Base-by-base conservation (phyloP, 441 rosid species). In the Mallotus japonicus region DNA sequence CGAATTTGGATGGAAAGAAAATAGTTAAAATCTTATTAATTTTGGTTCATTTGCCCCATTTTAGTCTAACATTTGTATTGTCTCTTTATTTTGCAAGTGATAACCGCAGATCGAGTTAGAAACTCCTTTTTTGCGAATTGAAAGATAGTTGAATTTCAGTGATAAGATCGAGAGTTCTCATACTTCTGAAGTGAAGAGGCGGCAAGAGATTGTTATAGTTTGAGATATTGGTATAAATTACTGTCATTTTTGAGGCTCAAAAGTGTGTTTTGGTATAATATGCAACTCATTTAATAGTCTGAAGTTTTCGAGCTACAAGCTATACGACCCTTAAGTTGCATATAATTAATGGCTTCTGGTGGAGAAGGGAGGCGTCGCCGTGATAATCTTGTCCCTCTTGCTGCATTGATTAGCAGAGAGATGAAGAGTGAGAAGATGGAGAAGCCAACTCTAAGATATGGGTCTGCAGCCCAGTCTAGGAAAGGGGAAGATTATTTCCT, bases 401-500 rank as follows among this genome's bases (percentile, higher is more conserved):
- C 96, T 61, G 87, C 89, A 63, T 68, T 92, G 81, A 81, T 93
- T 58, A 85, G 83, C 80, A 84, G 84, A 75, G 98, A 93, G 76
- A 81, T 86, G 64, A 88, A 65, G 68, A 86, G 55, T 56, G 96
- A 91, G 82, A 94, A 86, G 85, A 78, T 89, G 87, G 96, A 90
- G 87, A 91, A 86, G 76, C 97, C 96, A 3, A 76, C 81, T 73
- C 73, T 93, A 60, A 82, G 86, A 73, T 85, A 50, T 54, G 93
- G 97, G 3, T 86, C 81, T 10, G 92, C 96, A 40, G 92, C 91
- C 67, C 92, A 89, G 82, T 83, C 93, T 69, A 89, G 83, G 76
- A 94, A 94, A 81, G 96, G 97, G 57, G 98, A 92, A 78, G 97
- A 92, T 81, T 89, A 84, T 78, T 82, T 84, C 79, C 83, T 90